Evolutionary conservation across 2,329 filamentous ascomycete species (phyloP).

Genomic region (Hypoxylon sp.): DNA sequence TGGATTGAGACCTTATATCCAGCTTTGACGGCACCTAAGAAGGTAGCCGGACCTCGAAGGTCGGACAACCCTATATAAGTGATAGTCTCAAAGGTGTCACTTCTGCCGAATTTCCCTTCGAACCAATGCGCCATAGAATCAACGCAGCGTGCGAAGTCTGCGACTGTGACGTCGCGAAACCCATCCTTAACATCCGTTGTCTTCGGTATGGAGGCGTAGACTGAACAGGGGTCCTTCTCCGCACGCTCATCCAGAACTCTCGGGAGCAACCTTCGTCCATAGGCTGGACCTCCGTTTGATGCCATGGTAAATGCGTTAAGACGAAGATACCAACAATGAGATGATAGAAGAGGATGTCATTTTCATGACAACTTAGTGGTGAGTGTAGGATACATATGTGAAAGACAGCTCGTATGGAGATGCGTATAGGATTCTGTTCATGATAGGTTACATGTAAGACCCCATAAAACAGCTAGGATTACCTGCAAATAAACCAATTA

Average conservation of each 20-base stretch:
- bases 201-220: constrained; percentile 39
- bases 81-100: constrained; percentile 42
- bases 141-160: constrained; percentile 37
- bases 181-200: constrained; percentile 30
- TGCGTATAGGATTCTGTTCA: too few relatives aligned
- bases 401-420: too few relatives aligned
- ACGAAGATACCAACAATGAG: too few relatives aligned
- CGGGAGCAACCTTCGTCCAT: constrained; percentile 35
- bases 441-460: too few relatives aligned
- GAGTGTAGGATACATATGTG: too few relatives aligned
- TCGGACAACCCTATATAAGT: constrained; percentile 44
- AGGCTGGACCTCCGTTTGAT: neutral
- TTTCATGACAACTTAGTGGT: too few relatives aligned
- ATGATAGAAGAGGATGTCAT: constrained; percentile 4
- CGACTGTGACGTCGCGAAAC: constrained; percentile 36
- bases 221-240: constrained; percentile 12
- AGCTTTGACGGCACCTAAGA: constrained; percentile 49
- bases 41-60: constrained; percentile 45
- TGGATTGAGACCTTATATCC: constrained; percentile 46
- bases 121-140: constrained; percentile 45
- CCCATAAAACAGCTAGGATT: too few relatives aligned
- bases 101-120: constrained; percentile 23
- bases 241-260: constrained; percentile 32
- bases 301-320: too few relatives aligned
- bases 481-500: too few relatives aligned